Base-by-base conservation (phyloP, 2,329 filamentous ascomycete species). In the Tolypocladium ovalisporum region DNA sequence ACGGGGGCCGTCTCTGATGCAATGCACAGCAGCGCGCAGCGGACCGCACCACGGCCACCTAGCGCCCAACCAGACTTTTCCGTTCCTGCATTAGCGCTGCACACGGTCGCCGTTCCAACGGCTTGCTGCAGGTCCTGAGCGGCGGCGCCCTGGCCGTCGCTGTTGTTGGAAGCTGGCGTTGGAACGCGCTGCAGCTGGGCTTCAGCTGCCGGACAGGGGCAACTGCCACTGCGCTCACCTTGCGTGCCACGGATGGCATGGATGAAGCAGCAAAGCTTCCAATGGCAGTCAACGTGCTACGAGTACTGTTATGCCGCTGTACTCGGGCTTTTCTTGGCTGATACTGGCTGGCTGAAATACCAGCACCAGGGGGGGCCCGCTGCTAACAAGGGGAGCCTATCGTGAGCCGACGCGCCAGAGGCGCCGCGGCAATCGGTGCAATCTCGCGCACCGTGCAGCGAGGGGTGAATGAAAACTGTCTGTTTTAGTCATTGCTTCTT, bases 41-140 rank as follows among this genome's bases (percentile, higher is more conserved):
- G 47, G 47, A 13, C 47, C 47, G 47, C 29, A 51, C 24, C 44
- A 34, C 7, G 44, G 44, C 47, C 27, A 34, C 17, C 24, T 47
- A 47, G 42, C 42, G 42, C 35, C 22, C 6, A 32, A 7, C 7
- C 52, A 56, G 54, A 9, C 22, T 54, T 54, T 53, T 10, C 27
- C 27, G 62, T 63, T 63, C 62, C 62, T 63, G 62, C 62, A 62
- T 63, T 62, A 63, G 62, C 57, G 62, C 27, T 32, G 44, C 27
- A 4, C n/a, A n/a, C n/a, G n/a, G 44, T 32, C 44, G 27, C 24
- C 24, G 24, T 29, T 19, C 24, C 13, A 44, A 9, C n/a, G 40
- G 32, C 32, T 13, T 22, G 40, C 37, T 40, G 37, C 37, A n/a
- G 37, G 37, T 9, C 37, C 36, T 39, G 15, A 9, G n/a, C 40